Evolutionary conservation across 1,139 yeast genomes (phyloP).

Genomic region (Blastobotrys indianensis): DNA sequence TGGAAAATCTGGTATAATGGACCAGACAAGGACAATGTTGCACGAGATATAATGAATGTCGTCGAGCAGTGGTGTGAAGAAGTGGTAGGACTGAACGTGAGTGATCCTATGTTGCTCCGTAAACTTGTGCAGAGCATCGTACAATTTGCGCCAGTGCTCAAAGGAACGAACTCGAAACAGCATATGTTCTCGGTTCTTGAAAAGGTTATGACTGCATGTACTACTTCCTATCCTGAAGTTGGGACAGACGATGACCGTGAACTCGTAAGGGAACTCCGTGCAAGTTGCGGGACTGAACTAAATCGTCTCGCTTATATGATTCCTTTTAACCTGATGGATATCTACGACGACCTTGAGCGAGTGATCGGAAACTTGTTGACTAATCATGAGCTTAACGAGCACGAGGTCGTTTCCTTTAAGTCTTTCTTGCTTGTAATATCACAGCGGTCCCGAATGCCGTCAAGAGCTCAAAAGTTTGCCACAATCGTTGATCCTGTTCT

Average conservation of each 20-base stretch:
- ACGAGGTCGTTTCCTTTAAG: constrained; percentile 89
- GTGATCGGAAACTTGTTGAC: constrained; percentile 70
- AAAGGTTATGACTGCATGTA: constrained; percentile 80
- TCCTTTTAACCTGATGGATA: constrained; percentile 82
- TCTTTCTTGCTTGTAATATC: constrained; percentile 88
- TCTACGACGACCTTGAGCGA: constrained; percentile 72
- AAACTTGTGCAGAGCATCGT: constrained; percentile 89
- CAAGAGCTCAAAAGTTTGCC: constrained; percentile 68
- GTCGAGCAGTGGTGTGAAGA: constrained; percentile 76
- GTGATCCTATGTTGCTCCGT: constrained; percentile 75
- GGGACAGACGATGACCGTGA: constrained; percentile 67
- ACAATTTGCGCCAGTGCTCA: constrained; percentile 90
- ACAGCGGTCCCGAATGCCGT: constrained; percentile 69
- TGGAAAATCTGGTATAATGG: constrained; percentile 88
- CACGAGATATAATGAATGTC: constrained; percentile 51
- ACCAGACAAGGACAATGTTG: constrained; percentile 55
- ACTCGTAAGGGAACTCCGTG: constrained; percentile 76
- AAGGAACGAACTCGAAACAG: constrained; percentile 48
- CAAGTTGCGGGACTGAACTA: constrained; percentile 91
- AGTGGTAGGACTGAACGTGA: constrained; percentile 64
- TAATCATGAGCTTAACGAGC: constrained; percentile 70
- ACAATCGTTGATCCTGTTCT: constrained; percentile 90
- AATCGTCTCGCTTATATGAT: constrained; percentile 88
- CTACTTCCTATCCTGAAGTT: constrained; percentile 69
- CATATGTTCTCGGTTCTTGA: constrained; percentile 76